Conservation (phyloP, 805 yeast genomes). For the Kodamaea kakaduensis region DNA sequence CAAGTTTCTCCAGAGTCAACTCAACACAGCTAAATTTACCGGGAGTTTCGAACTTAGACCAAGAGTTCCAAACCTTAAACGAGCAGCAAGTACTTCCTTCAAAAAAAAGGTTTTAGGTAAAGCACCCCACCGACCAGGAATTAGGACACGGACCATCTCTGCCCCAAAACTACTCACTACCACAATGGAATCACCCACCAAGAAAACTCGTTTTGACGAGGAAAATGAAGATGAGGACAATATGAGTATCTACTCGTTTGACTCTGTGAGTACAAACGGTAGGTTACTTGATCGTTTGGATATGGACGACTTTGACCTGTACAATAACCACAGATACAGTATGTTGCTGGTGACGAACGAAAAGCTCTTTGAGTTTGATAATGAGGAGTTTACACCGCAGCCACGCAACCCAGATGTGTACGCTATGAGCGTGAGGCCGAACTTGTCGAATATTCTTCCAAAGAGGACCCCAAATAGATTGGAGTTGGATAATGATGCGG, state of each 20-base stretch:
- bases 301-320: slow-evolving; percentile 14
- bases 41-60: no score
- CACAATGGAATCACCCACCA: slow-evolving; percentile 8
- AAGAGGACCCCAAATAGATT: slow-evolving; percentile 5
- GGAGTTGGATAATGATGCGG: slow-evolving; percentile 6
- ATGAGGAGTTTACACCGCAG: neutral
- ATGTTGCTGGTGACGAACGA: slow-evolving; percentile 28
- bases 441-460: slow-evolving; percentile 6
- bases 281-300: slow-evolving; percentile 37
- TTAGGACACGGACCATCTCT: neutral
- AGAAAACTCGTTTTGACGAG: slow-evolving; percentile 5
- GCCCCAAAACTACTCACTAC: neutral
- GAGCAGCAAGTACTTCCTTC: neutral
- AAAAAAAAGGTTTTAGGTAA: neutral
- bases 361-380: slow-evolving; percentile 24
- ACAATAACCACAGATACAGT: slow-evolving; percentile 16
- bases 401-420: neutral
- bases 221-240: slow-evolving; percentile 26
- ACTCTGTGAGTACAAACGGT: slow-evolving; percentile 41
- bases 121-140: neutral
- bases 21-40: no score
- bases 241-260: slow-evolving; percentile 41
- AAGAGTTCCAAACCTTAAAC: neutral
- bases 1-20: no score
- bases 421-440: slow-evolving; percentile 4